A percentile compares a stretch with the other conserved stretches of the same genome.
phyloP scores from a whole-genome alignment of 164 flowering plant genomes.

The Aristolochia californica region DNA sequence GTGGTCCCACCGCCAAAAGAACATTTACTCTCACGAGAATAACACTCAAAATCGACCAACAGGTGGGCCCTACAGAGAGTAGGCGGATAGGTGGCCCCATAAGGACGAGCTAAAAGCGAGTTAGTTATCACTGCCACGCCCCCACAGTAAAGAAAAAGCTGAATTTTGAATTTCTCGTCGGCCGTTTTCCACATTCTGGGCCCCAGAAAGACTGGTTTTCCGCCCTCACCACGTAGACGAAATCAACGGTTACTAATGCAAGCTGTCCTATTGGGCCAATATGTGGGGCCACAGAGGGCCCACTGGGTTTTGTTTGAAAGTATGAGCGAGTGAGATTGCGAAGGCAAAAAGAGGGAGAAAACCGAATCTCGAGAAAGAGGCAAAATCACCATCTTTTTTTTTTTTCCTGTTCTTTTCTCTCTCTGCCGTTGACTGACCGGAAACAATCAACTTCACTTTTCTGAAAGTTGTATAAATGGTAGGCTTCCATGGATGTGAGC shows the following conservation, averaged over 20 bases:
- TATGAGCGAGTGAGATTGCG: too few species aligned
- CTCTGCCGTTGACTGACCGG: constrained; percentile 37
- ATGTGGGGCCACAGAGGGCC: too few species aligned
- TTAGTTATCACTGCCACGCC: too few species aligned
- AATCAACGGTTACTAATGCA: too few species aligned
- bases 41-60: background rate
- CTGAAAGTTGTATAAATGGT: background rate
- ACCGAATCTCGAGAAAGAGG: constrained; percentile 40
- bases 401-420: constrained; percentile 10
- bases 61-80: background rate
- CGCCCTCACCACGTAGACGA: too few species aligned
- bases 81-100: background rate
- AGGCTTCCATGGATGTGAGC: background rate
- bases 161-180: constrained; percentile 1
- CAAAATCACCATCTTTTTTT: constrained; percentile 6
- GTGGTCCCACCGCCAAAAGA: background rate
- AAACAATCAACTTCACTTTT: constrained; percentile 10
- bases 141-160: constrained; percentile 1
- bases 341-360: too few species aligned
- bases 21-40: background rate
- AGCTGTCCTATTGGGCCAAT: too few species aligned
- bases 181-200: too few species aligned
- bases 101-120: background rate
- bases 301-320: too few species aligned
- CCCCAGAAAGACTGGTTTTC: too few species aligned